Base-by-base conservation (phyloP, 2,329 filamentous ascomycete genomes). In the Penicillium capsulatum region DNA sequence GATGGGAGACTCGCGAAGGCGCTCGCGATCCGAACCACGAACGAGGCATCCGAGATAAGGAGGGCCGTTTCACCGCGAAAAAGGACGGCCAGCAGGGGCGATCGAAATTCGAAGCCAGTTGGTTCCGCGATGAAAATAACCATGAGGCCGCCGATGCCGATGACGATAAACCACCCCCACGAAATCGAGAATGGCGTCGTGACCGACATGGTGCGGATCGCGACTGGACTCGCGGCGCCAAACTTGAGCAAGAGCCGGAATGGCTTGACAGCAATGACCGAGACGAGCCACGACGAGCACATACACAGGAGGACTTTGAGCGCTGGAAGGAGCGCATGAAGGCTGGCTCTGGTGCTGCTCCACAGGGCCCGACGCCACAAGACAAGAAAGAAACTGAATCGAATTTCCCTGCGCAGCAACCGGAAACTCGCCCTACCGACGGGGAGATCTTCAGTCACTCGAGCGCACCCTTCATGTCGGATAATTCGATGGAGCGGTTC, bases 311-410 rank as follows among this genome's bases (percentile, higher is more conserved):
- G 58, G 90, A 96, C 51, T 94, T 96, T 64, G 84, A 94, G 67
- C 86, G 86, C 52, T 96, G 91, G 81, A 95, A 95, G 75, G 87
- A 94, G 54, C 77, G 76, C 48, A 94, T 94, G 88, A 91, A 86
- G 64, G 81, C 81, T 27, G 76, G 79, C 46, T 79, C 64, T 37
- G 48, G 48, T n/a, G 31, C 43, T 35, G 48, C 57, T n/a, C 50
- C 54, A 17, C 47, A 50, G 30, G 39, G 57, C 26, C 51, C 67
- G 33, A 47, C 63, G 20, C 57, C 65, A 7, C 64, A 64, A 34
- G 67, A 74, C 42, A 73, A 72, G 54, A 72, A 67, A 46, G 68
- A 71, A 32, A 46, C 38, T 11, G 61, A 60, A 35, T 38, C 51
- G n/a, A 28, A 46, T 30, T 36, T 44, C 16, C 35, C 48, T 27